Evolutionary conservation across 73 alveolate species (phyloP).

Genomic region (Paramecium pentaurelia): DNA sequence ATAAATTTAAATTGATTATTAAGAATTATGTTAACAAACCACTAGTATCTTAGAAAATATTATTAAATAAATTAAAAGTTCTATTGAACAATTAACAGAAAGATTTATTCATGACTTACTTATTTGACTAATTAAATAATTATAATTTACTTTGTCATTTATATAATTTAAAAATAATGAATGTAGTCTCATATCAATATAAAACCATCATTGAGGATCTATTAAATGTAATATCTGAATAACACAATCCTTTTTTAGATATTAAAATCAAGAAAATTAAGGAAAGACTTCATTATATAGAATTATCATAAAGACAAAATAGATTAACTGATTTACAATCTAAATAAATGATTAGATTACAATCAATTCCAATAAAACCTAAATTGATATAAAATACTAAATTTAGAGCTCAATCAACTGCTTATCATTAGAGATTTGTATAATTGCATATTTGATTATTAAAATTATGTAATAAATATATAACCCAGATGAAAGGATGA

Average conservation of each 20-base stretch:
- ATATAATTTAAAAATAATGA: not conserved
- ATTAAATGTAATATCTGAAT: not conserved
- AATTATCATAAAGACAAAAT: not conserved
- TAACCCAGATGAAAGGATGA: not conserved
- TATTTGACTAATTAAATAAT: not conserved
- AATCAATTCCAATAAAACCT: not conserved
- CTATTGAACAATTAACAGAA: not conserved
- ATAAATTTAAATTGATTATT: not conserved
- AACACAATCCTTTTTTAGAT: not conserved
- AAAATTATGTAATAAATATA: not conserved
- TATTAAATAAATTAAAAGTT: not conserved
- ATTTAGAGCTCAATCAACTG: not conserved
- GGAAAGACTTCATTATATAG: not conserved
- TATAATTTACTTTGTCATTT: not conserved
- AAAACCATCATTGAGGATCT: not conserved
- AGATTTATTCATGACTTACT: slow-evolving; percentile 32
- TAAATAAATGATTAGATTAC: not conserved
- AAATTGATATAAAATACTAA: not conserved
- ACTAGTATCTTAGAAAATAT: not conserved
- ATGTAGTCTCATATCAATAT: not conserved
- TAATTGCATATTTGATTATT: not conserved
- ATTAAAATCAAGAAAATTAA: not conserved
- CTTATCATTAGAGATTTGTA: not conserved
- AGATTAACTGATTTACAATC: not conserved
- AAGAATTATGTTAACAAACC: not conserved